phyloP scores from a whole-genome alignment of 202 grass and related monocot genomes.

The Zizania palustris region DNA sequence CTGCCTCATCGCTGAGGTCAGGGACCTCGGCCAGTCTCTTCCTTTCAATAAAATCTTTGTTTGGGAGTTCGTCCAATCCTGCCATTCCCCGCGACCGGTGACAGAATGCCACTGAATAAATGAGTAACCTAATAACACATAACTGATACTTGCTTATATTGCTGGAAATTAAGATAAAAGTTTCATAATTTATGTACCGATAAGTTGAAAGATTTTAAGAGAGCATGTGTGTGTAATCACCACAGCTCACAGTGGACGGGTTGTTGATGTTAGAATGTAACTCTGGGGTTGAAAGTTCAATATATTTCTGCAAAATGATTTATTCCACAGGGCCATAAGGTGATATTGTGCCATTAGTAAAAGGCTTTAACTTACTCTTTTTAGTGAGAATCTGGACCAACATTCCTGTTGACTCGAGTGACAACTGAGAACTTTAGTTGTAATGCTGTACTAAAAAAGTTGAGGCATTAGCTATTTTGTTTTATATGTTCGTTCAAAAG shows the following conservation, averaged over 20 bases:
- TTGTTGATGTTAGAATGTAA: slow-evolving; percentile 6
- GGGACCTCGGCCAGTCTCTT: no score
- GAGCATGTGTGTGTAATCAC: not conserved
- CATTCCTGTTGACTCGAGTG: not conserved
- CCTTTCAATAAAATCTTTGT: no score
- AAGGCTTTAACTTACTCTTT: not conserved
- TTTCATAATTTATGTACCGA: not conserved
- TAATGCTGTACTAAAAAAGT: not conserved
- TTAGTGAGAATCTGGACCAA: not conserved
- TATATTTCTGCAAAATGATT: slow-evolving; percentile 8
- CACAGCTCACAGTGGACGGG: slow-evolving; percentile 5
- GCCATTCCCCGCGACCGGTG: no score
- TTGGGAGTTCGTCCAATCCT: no score
- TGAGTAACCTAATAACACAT: slow-evolving; percentile 3
- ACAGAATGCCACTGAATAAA: not conserved
- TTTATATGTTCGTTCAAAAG: slow-evolving; percentile 6
- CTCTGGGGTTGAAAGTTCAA: slow-evolving; percentile 11
- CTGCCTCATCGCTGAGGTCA: no score
- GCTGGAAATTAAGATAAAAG: not conserved
- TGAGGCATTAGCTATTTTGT: slow-evolving; percentile 19
- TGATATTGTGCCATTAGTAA: slow-evolving; percentile 9
- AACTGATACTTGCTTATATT: slow-evolving; percentile 15
- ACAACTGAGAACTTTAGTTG: not conserved
- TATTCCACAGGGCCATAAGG: not conserved
- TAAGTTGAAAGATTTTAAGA: not conserved